Evolutionary conservation across 257 asterid species (phyloP).

Genomic region (Solanum neorickii): DNA sequence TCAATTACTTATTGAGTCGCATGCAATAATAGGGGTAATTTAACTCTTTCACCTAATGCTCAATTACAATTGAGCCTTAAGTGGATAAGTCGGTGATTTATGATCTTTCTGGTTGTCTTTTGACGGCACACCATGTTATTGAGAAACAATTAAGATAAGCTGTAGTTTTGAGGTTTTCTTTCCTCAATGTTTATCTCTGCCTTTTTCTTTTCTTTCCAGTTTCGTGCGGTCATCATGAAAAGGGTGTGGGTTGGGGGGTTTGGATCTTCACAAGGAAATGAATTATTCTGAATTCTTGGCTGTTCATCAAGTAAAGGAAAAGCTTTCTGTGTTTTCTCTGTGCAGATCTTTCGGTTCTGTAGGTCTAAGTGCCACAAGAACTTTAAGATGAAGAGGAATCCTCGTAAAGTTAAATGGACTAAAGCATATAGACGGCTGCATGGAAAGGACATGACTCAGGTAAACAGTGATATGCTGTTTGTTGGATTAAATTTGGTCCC

Average conservation of each 20-base stretch:
- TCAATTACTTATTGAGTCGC: not conserved
- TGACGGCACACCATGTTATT: not conserved
- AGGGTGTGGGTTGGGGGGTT: not conserved
- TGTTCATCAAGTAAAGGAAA: not conserved
- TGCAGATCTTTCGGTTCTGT: conserved; percentile 76
- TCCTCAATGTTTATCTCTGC: not conserved
- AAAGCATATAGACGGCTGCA: conserved; percentile 79
- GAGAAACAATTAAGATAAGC: not conserved
- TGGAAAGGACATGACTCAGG: conserved; percentile 97
- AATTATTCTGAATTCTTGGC: not conserved
- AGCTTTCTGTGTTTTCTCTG: not conserved
- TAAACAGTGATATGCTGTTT: not conserved
- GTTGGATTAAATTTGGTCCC: not conserved
- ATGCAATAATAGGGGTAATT: not conserved
- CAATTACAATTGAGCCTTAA: not conserved
- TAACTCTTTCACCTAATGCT: not conserved
- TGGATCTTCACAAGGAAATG: not conserved
- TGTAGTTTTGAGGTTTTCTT: not conserved
- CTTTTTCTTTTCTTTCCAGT: not conserved
- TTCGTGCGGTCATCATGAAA: not conserved
- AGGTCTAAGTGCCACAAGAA: conserved; percentile 88
- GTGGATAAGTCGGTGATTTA: not conserved
- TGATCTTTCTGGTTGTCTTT: not conserved
- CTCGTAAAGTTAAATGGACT: conserved; percentile 89
- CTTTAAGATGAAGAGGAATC: conserved; percentile 96